These are phyloP conservation scores for Aeminium ludgeri DNA, from an alignment of 495 filamentous ascomycete genomes.

Conservation along the genomic window DNA sequence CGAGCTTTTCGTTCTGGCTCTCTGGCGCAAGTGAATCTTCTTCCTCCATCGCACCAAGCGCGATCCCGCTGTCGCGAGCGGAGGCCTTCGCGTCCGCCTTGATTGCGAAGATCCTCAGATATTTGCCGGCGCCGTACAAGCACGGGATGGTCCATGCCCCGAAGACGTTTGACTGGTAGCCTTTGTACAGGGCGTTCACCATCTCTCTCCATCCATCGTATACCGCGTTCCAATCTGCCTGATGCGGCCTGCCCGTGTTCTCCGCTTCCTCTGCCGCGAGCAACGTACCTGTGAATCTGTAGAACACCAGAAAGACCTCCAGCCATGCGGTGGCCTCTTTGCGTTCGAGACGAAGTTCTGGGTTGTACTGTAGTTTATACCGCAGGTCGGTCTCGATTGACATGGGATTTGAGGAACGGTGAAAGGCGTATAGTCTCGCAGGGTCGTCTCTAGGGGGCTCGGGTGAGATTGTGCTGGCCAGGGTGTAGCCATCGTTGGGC, in stretches of 20 bases:
- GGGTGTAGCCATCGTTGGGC: constrained; percentile 37
- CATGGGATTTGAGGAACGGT: constrained; percentile 40
- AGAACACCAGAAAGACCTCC: constrained; percentile 67
- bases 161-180: constrained; percentile 52
- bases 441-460: constrained; percentile 38
- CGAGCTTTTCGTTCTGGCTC: constrained; percentile 61
- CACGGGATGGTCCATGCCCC: constrained; percentile 78
- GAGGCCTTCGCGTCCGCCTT: constrained; percentile 51
- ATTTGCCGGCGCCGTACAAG: constrained; percentile 67
- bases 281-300: constrained; percentile 53
- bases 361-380: constrained; percentile 42
- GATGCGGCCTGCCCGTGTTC: constrained; percentile 17
- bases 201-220: constrained; percentile 79
- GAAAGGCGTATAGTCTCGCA: constrained; percentile 41
- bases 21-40: constrained; percentile 59
- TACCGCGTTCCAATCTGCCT: constrained; percentile 50
- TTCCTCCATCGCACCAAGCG: constrained; percentile 23
- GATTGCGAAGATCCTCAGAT: constrained; percentile 73
- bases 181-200: constrained; percentile 49
- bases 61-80: constrained; percentile 32
- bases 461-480: constrained; percentile 56
- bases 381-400: constrained; percentile 40
- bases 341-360: constrained; percentile 34
- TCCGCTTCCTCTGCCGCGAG: constrained; percentile 23
- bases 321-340: constrained; percentile 59